Conservation (phyloP, 2,329 filamentous ascomycete species). For the Hymenoscyphus fructigenus region DNA sequence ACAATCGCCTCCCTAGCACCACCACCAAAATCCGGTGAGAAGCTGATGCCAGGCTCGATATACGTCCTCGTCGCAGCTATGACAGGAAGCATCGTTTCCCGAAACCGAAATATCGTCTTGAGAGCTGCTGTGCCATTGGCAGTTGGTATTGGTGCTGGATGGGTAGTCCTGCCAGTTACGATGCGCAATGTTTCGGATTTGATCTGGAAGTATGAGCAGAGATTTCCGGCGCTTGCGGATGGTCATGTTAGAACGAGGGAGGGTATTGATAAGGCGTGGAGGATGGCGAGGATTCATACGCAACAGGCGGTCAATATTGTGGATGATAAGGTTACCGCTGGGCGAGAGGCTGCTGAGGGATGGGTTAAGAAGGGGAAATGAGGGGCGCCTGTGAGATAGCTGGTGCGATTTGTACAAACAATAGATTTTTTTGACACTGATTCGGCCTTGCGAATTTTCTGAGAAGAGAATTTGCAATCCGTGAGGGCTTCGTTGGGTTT, state of each 20-base stretch:
- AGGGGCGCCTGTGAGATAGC: conserved; percentile 11
- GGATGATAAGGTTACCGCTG: conserved; percentile 76
- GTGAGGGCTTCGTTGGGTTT: not conserved
- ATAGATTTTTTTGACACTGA: conserved; percentile 17
- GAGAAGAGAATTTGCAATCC: not conserved
- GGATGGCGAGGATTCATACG: conserved; percentile 73
- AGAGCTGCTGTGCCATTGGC: conserved; percentile 74
- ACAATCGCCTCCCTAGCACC: conserved; percentile 89
- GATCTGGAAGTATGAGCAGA: conserved; percentile 90
- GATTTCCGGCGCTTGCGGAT: conserved; percentile 78
- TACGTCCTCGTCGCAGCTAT: conserved; percentile 94
- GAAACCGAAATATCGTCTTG: conserved; percentile 83
- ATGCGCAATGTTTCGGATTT: conserved; percentile 86
- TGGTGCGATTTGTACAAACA: conserved; percentile 24
- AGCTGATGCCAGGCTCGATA: conserved; percentile 82
- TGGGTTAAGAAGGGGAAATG: conserved; percentile 81
- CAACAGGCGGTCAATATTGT: conserved; percentile 70
- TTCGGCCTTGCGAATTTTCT: not conserved
- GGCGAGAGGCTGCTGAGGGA: conserved; percentile 74
- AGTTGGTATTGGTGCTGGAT: conserved; percentile 79
- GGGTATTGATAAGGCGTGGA: conserved; percentile 65
- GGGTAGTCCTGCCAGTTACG: conserved; percentile 82
- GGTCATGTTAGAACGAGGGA: conserved; percentile 73
- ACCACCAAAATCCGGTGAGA: conserved; percentile 79
- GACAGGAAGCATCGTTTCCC: conserved; percentile 87